Evolutionary conservation across 768 basidiomycete genomes (phyloP), one percentile per base, ranked within the genome.

Genomic region (Phanerochaete sordida): DNA sequence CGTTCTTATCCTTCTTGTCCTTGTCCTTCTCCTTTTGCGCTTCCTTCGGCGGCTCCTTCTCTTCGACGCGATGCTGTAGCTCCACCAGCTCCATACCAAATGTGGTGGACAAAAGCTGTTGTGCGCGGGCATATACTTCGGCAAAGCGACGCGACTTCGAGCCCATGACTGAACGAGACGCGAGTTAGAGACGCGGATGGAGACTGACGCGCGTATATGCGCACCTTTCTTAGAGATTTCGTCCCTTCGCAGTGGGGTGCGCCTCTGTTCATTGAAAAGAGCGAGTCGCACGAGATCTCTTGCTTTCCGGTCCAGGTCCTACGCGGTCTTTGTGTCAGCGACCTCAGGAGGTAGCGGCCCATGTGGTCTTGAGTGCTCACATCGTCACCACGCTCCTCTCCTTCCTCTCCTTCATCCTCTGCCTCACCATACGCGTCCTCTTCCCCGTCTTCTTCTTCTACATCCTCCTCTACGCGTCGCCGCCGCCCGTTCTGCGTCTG

Each of bases 81-180:
- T 93, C 90, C 27, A 88, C 85, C 8, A 97, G 79, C 65, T 96
- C 91, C 85, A 95, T 85, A 2, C 90, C 93, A 64, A 96, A 89
- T 0, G 81, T 85, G 15, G 77, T 77, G 15, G 75, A 74, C 3
- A 97, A 76, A 7, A 83, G 83, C 5, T 69, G 69, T 60, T 96
- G 92, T 1, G 92, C 93, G 19, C 68, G 68, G 0, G 70, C 69
- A 37, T 93, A 81, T 24, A 95, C 84, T 0, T 68, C 63, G n/a
- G 82, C 83, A 74, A 95, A 95, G 0, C 80, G 65, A 47, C 87
- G 79, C 1, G 84, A 70, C 39, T 75, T 65, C 15, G 76, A 73
- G 2, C 79, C 80, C 27, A 86, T 69, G 0, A 86, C 83, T 84
- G 59, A 19, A 7, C 6, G 21, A 23, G 35, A 8, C 2, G 52